Conservation (phyloP, 495 filamentous ascomycete species). For the Amphirosellinia nigrospora region DNA sequence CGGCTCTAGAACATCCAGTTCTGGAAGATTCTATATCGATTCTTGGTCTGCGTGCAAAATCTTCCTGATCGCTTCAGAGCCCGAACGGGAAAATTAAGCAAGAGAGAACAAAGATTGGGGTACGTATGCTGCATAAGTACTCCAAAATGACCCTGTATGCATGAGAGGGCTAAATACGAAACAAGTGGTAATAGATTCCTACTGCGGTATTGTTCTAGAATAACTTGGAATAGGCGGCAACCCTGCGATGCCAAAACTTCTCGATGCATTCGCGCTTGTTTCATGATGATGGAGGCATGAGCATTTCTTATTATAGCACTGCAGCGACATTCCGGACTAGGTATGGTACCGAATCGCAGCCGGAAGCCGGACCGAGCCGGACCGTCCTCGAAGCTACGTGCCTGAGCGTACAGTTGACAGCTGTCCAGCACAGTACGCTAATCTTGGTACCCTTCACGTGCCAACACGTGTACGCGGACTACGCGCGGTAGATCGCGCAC, state of each 20-base stretch:
- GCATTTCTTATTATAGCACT: constrained; percentile 2
- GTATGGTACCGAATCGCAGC: neutral
- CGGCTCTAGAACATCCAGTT: neutral
- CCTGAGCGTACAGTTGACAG: neutral
- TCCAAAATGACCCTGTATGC: neutral
- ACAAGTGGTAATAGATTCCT: neutral
- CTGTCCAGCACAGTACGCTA: constrained; percentile 19
- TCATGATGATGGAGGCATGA: neutral
- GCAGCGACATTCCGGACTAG: neutral
- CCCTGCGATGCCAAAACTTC: neutral
- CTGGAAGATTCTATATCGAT: neutral
- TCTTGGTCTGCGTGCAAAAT: neutral
- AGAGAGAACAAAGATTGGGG: neutral
- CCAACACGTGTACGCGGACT: constrained; percentile 12
- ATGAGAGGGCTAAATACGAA: constrained; percentile 15
- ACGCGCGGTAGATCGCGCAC: constrained; percentile 7
- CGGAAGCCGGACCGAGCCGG: constrained; percentile 10
- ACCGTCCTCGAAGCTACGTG: neutral
- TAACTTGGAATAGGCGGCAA: neutral
- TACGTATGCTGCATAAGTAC: neutral
- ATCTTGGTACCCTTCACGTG: constrained; percentile 8
- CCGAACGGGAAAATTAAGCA: neutral
- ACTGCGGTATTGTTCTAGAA: constrained; percentile 14
- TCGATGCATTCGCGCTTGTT: neutral
- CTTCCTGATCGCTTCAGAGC: neutral